Percentiles rank a stretch among this genome's conserved stretches.
These are phyloP conservation scores for Biscutella auriculata DNA, from an alignment of 441 rosid species.

Conservation along the genomic window DNA sequence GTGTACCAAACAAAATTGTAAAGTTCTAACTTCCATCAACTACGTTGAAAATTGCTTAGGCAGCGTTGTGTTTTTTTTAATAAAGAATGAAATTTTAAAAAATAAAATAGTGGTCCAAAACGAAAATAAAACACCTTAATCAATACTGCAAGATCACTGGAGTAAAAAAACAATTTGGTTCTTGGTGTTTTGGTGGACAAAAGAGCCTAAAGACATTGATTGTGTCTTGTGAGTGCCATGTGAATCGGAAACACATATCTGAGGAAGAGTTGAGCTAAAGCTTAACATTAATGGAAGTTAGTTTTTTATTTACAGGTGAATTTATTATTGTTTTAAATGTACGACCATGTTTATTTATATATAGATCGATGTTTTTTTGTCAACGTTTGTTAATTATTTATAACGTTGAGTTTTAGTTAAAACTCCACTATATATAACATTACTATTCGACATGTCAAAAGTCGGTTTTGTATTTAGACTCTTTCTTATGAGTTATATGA, in stretches of 20 bases:
- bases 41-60: too few species aligned
- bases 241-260: constrained; percentile 18
- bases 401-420: constrained; percentile 1
- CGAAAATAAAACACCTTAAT: not conserved
- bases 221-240: constrained; percentile 21
- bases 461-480: not conserved
- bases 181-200: constrained; percentile 15
- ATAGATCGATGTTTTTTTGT: not conserved
- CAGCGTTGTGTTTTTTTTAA: too few species aligned
- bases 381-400: constrained; percentile 8
- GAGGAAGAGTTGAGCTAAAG: not conserved
- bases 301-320: not conserved
- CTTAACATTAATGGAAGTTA: not conserved
- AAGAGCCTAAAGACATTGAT: constrained; percentile 16
- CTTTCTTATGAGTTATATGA: too few species aligned
- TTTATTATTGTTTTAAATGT: not conserved
- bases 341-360: not conserved
- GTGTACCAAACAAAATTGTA: not conserved
- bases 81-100: too few species aligned
- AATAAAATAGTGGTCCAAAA: too few species aligned
- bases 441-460: not conserved
- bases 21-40: not conserved
- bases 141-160: not conserved
- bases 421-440: not conserved
- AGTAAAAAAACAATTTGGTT: not conserved